Percentiles rank a stretch among this genome's conserved stretches.
Evolutionary conservation across 257 asterid species (phyloP).

Genomic region (Parsonsia alboflavescens): DNA sequence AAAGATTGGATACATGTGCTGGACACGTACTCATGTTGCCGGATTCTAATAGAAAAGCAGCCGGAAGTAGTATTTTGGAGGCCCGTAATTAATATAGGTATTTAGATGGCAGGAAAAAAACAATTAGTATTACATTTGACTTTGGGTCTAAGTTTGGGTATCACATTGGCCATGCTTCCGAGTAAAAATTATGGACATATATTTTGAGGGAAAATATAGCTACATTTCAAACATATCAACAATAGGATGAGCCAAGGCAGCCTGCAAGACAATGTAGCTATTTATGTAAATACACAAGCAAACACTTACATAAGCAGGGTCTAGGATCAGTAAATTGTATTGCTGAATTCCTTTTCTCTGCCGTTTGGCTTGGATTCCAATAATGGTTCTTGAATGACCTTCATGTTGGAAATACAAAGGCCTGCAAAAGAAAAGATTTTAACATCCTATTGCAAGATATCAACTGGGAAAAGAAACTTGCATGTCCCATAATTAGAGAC

Average conservation of each 20-base stretch:
- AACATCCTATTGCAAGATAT: not conserved
- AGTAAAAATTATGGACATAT: not conserved
- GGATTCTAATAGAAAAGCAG: no score
- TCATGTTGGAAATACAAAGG: slow-evolving; percentile 94
- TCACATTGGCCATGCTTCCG: no score
- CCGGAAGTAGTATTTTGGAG: no score
- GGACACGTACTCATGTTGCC: no score
- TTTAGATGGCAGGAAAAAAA: no score
- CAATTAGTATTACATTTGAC: no score
- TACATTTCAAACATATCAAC: not conserved
- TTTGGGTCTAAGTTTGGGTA: no score
- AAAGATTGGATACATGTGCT: no score
- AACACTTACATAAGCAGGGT: slow-evolving; percentile 73
- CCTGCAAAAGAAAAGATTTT: slow-evolving; percentile 38
- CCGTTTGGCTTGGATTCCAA: slow-evolving; percentile 73
- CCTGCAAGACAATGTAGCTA: not conserved
- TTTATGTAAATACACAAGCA: slow-evolving; percentile 11
- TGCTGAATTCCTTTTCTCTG: slow-evolving; percentile 48
- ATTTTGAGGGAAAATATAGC: not conserved
- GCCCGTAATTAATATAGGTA: no score
- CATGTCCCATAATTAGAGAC: not conserved
- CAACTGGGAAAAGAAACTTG: not conserved
- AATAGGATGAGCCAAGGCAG: not conserved
- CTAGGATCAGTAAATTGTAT: slow-evolving; percentile 67
- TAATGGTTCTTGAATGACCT: slow-evolving; percentile 90